phyloP scores from a whole-genome alignment of 257 asterid genomes.

The Ophiorrhiza pumila region DNA sequence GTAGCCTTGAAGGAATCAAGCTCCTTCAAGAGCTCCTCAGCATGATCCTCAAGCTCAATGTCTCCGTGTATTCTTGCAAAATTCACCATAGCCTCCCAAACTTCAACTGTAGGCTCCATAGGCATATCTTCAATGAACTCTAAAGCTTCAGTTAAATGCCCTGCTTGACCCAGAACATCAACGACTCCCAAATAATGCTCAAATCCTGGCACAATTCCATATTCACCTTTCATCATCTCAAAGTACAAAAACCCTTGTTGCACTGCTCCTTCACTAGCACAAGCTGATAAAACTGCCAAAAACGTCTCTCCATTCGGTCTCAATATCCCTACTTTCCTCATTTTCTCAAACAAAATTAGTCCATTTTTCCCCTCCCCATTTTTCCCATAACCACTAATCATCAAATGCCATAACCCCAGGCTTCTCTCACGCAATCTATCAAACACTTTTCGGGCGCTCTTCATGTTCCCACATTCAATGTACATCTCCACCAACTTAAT shows the following conservation, averaged over 20 bases:
- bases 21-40: conserved; percentile 28
- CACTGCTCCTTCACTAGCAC: conserved; percentile 35
- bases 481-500: conserved; percentile 27
- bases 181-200: conserved; percentile 35
- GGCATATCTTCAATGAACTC: conserved; percentile 40
- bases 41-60: conserved; percentile 38
- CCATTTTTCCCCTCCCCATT: conserved; percentile 39
- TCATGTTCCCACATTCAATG: conserved; percentile 29
- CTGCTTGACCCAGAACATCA: conserved; percentile 35
- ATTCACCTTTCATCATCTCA: conserved; percentile 34
- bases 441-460: conserved; percentile 33
- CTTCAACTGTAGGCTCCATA: conserved; percentile 31
- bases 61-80: conserved; percentile 37
- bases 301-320: conserved; percentile 37
- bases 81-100: conserved; percentile 32
- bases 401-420: conserved; percentile 28
- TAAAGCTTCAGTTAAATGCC: conserved; percentile 38
- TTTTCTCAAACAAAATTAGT: conserved; percentile 33
- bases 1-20: conserved; percentile 22
- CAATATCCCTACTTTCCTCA: conserved; percentile 30
- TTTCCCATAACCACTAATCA: conserved; percentile 37
- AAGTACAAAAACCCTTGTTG: conserved; percentile 33
- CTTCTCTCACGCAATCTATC: conserved; percentile 29
- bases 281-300: conserved; percentile 31
- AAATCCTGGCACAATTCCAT: conserved; percentile 23